Conservation (phyloP, 352 stramenopile genomes). For the Salisapilia sapeloensis region DNA sequence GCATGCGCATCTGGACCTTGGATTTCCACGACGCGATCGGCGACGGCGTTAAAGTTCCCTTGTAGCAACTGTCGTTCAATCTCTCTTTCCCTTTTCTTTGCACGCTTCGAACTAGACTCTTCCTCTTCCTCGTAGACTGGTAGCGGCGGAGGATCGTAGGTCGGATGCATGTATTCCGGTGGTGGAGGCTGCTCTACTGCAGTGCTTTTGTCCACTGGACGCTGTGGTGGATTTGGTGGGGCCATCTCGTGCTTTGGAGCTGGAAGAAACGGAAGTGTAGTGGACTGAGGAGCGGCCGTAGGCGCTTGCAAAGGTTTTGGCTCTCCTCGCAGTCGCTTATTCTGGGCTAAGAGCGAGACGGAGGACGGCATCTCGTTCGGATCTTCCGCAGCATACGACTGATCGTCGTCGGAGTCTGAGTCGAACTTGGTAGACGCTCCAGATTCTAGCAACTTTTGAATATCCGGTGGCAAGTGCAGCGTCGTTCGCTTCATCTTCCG, state of each 20-base stretch:
- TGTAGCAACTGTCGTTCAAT: constrained; percentile 53
- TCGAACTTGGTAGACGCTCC: constrained; percentile 8
- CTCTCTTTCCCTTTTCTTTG: constrained; percentile 35
- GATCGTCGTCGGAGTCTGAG: constrained; percentile 15
- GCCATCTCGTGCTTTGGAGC: constrained; percentile 26
- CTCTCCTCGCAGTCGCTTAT: constrained; percentile 19
- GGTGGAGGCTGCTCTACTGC: constrained; percentile 4
- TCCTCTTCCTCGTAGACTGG: constrained; percentile 11
- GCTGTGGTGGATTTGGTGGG: constrained; percentile 3
- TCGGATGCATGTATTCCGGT: neutral
- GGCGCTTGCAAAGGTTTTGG: constrained; percentile 4
- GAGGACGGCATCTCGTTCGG: too few relatives aligned
- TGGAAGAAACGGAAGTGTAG: constrained; percentile 35
- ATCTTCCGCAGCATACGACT: too few relatives aligned
- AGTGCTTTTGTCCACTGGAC: neutral
- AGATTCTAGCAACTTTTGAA: constrained; percentile 33
- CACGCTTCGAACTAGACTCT: constrained; percentile 25
- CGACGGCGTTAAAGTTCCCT: constrained; percentile 39
- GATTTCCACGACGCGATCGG: constrained; percentile 45
- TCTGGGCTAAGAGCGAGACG: constrained; percentile 27
- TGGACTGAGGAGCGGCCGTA: neutral
- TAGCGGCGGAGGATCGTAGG: neutral
- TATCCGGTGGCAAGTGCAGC: constrained; percentile 30
- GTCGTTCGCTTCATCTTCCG: constrained; percentile 5
- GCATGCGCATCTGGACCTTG: constrained; percentile 21